Evolutionary conservation across 2,329 filamentous ascomycete species (phyloP).

Genomic region (Cladosporium sp.): DNA sequence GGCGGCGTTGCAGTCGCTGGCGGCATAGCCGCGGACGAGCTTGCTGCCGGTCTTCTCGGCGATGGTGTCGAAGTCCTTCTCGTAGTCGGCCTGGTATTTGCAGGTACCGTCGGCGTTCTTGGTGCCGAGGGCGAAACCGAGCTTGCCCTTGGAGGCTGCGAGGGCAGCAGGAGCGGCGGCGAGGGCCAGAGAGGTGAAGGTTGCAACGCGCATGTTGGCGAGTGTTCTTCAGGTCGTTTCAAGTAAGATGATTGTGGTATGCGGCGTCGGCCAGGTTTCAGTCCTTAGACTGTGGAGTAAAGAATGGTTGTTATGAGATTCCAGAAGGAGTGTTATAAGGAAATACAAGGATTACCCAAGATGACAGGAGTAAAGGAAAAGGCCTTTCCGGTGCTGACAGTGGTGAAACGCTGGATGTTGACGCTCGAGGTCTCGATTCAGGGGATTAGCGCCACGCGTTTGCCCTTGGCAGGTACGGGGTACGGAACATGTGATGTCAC

Average conservation of each 20-base stretch:
- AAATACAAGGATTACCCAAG: not conserved
- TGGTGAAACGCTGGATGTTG: slow-evolving; percentile 1
- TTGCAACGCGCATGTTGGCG: slow-evolving; percentile 23
- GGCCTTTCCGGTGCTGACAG: not conserved
- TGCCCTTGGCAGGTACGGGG: not conserved
- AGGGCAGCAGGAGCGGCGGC: slow-evolving; percentile 22
- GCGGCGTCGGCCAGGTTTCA: not conserved
- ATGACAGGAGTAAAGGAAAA: not conserved
- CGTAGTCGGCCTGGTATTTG: slow-evolving; percentile 61
- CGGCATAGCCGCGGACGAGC: slow-evolving; percentile 64
- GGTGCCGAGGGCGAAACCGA: slow-evolving; percentile 65
- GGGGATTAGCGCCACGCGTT: slow-evolving; percentile 11
- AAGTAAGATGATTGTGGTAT: not conserved
- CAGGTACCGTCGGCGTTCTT: slow-evolving; percentile 58
- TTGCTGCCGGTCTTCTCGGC: slow-evolving; percentile 47
- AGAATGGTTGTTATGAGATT: not conserved
- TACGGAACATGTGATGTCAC: not conserved
- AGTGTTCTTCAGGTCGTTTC: slow-evolving; percentile 4
- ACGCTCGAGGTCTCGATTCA: not conserved
- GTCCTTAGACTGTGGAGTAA: not conserved
- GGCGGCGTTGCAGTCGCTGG: slow-evolving; percentile 62
- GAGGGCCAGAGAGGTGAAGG: slow-evolving; percentile 24
- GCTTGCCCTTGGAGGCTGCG: slow-evolving; percentile 40
- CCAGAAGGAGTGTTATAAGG: slow-evolving; percentile 6
- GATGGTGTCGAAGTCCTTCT: slow-evolving; percentile 61